Evolutionary conservation across 768 basidiomycete genomes (phyloP).

Genomic region (Phylloporus arenicola): DNA sequence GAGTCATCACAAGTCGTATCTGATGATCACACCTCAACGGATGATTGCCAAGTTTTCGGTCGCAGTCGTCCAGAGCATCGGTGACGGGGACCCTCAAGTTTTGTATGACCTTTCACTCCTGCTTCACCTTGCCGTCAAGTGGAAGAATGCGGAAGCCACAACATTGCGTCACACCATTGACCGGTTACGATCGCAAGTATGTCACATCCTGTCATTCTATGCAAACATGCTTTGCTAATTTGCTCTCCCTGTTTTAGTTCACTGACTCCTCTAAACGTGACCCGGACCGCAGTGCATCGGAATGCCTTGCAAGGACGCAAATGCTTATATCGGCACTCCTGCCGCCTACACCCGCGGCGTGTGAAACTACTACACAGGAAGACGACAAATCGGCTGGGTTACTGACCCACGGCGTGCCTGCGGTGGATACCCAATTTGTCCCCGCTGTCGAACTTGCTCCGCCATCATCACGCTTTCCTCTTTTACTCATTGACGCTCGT

Average conservation of each 20-base stretch:
- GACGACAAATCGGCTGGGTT: constrained; percentile 39
- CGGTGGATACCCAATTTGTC: constrained; percentile 48
- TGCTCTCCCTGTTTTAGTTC: constrained; percentile 12
- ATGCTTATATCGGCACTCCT: constrained; percentile 57
- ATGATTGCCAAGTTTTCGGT: constrained; percentile 36
- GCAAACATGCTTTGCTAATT: constrained; percentile 1
- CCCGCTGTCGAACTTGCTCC: constrained; percentile 62
- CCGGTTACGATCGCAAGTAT: constrained; percentile 25
- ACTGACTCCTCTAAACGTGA: constrained; percentile 9
- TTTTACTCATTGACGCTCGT: constrained; percentile 53
- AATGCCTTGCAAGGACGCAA: constrained; percentile 53
- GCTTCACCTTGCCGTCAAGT: constrained; percentile 35
- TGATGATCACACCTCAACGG: constrained; percentile 33
- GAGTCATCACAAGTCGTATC: constrained; percentile 33
- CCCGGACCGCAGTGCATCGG: constrained; percentile 30
- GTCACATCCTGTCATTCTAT: constrained; percentile 4
- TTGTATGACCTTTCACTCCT: constrained; percentile 49
- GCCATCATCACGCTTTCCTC: constrained; percentile 68
- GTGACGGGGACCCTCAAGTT: constrained; percentile 30
- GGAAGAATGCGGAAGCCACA: constrained; percentile 15
- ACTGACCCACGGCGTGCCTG: constrained; percentile 49
- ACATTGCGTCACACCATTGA: constrained; percentile 27
- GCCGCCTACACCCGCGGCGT: constrained; percentile 30
- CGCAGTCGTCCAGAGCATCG: constrained; percentile 29
- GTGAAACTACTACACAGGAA: constrained; percentile 19